A percentile compares a stretch with the other conserved stretches of the same genome.
Evolutionary conservation across 2,329 filamentous ascomycete genomes (phyloP).

Genomic region (Aspergillus quadrilineatus): DNA sequence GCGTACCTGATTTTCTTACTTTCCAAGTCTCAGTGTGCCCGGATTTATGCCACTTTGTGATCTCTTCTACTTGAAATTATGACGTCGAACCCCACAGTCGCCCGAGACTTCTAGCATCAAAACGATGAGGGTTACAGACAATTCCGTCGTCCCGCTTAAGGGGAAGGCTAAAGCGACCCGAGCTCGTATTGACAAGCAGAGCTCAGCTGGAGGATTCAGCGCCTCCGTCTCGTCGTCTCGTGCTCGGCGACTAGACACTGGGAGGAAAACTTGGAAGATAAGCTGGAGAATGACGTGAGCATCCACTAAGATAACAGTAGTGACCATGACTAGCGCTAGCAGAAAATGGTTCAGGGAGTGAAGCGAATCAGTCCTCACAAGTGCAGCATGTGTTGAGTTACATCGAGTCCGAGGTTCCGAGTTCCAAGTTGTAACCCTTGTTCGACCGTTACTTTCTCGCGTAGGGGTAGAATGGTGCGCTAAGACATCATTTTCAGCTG

Average conservation of each 20-base stretch:
- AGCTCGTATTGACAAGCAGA: constrained; percentile 1
- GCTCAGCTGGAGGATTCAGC: constrained; percentile 1
- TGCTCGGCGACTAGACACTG: not conserved
- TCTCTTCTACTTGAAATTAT: constrained; percentile 1
- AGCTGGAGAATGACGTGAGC: not conserved
- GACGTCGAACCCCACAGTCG: constrained; percentile 3
- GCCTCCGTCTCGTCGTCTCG: not conserved
- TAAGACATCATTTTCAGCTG: constrained; percentile 1
- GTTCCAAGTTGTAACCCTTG: constrained; percentile 5
- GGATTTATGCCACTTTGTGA: constrained; percentile 1
- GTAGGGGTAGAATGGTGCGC: not conserved
- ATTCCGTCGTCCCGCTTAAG: not conserved
- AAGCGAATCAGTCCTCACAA: constrained; percentile 12
- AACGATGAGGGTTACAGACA: not conserved
- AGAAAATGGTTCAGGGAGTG: not conserved
- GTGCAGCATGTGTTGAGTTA: constrained; percentile 12
- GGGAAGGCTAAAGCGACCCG: not conserved
- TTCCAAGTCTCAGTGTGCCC: not conserved
- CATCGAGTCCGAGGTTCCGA: constrained; percentile 3
- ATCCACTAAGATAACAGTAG: constrained; percentile 8
- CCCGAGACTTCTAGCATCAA: not conserved
- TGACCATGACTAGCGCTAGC: not conserved
- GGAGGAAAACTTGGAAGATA: not conserved
- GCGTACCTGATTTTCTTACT: constrained; percentile 5
- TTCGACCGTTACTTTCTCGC: constrained; percentile 7